Conservation (phyloP, 441 rosid genomes). For the Erodium texanum region DNA sequence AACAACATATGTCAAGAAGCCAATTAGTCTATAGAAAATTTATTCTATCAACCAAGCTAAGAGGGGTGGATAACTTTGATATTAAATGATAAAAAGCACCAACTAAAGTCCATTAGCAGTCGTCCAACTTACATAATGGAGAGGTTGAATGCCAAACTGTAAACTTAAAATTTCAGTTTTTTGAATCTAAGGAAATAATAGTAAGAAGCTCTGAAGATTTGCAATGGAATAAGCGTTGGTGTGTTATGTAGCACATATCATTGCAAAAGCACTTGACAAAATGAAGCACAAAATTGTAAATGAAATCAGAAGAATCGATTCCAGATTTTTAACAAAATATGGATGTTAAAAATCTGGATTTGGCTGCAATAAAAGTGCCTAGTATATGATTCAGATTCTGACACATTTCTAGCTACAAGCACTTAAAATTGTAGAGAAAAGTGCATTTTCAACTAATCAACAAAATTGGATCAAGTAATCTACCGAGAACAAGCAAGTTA, state of each 20-base stretch:
- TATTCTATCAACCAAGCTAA: background rate
- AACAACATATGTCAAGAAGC: background rate
- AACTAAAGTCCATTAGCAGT: background rate
- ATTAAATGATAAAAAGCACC: no score
- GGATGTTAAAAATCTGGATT: background rate
- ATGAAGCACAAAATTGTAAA: background rate
- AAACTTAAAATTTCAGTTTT: background rate
- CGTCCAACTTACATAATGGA: background rate
- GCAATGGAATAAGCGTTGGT: no score
- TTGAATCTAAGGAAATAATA: background rate
- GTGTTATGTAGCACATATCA: no score
- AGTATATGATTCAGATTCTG: background rate
- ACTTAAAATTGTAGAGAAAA: background rate
- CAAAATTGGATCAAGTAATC: background rate
- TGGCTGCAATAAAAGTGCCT: background rate
- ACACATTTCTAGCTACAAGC: background rate
- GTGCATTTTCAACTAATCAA: background rate
- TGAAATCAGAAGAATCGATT: background rate
- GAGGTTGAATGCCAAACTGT: background rate
- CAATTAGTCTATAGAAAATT: background rate
- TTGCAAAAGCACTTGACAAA: background rate
- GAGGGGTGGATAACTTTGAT: background rate
- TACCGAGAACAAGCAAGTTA: background rate
- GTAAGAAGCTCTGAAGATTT: background rate
- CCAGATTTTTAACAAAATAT: no score